Conservation (phyloP, 805 yeast species). For the Starmerella sp. region DNA sequence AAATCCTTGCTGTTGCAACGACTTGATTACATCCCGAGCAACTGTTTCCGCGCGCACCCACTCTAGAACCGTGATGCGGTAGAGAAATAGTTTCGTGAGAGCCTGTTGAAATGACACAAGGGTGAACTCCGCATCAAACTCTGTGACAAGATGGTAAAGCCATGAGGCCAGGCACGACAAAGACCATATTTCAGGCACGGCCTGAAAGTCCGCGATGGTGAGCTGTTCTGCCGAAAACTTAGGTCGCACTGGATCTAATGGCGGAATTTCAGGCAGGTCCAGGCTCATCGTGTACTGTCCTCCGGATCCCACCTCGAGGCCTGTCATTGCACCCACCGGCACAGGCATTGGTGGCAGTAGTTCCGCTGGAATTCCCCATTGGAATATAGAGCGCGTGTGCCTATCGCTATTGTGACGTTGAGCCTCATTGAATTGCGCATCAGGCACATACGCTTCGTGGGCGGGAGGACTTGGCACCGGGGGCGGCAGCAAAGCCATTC, state of each 20-base stretch:
- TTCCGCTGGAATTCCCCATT: conserved; percentile 17
- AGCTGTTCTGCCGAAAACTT: conserved; percentile 22
- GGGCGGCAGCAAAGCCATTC: neutral
- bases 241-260: conserved; percentile 17
- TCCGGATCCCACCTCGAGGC: conserved; percentile 9
- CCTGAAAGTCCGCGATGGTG: conserved; percentile 20
- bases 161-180: conserved; percentile 17
- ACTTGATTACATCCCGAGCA: conserved; percentile 24
- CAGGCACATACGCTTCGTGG: neutral
- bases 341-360: conserved; percentile 18
- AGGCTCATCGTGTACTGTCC: conserved; percentile 16
- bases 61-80: conserved; percentile 24
- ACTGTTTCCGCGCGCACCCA: conserved; percentile 26
- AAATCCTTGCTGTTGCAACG: conserved; percentile 23
- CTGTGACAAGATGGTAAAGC: conserved; percentile 14
- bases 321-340: conserved; percentile 13
- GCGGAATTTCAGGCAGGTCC: conserved; percentile 22
- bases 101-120: conserved; percentile 11
- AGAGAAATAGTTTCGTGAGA: conserved; percentile 19
- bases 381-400: conserved; percentile 13
- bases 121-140: conserved; percentile 18
- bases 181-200: conserved; percentile 17
- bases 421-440: neutral
- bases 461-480: neutral
- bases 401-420: neutral